Conservation (phyloP, 768 basidiomycete species). For the Neoboletus magnificus region DNA sequence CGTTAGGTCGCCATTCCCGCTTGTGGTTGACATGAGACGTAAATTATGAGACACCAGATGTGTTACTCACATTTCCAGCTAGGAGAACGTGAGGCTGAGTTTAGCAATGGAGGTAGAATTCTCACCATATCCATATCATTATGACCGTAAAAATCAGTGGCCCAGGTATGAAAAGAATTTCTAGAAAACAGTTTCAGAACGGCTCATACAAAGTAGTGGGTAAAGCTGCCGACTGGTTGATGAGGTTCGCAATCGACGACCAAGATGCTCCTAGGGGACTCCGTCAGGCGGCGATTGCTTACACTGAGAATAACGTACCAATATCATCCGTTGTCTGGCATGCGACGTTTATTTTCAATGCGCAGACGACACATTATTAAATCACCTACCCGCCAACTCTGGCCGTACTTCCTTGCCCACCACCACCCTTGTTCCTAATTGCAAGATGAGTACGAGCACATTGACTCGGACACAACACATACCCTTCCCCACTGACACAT, state of each 20-base stretch:
- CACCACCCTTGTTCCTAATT: constrained; percentile 58
- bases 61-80: constrained; percentile 54
- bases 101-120: constrained; percentile 1
- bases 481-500: constrained; percentile 70
- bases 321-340: constrained; percentile 51
- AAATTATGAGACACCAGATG: not conserved
- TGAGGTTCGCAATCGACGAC: constrained; percentile 48
- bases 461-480: constrained; percentile 9
- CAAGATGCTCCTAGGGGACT: constrained; percentile 41
- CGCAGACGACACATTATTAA: not conserved
- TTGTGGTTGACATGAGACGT: constrained; percentile 19
- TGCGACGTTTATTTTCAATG: constrained; percentile 2
- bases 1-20: constrained; percentile 60
- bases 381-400: constrained; percentile 59
- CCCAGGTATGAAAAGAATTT: constrained; percentile 62
- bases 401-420: constrained; percentile 58
- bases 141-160: constrained; percentile 64
- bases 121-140: constrained; percentile 68
- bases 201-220: not conserved
- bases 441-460: not conserved
- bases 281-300: not conserved
- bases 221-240: constrained; percentile 44
- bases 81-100: constrained; percentile 1
- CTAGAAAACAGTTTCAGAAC: constrained; percentile 31
- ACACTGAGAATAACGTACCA: constrained; percentile 23